Conservation (phyloP, 2,329 filamentous ascomycete species). For the Neofusicoccum parvum region DNA sequence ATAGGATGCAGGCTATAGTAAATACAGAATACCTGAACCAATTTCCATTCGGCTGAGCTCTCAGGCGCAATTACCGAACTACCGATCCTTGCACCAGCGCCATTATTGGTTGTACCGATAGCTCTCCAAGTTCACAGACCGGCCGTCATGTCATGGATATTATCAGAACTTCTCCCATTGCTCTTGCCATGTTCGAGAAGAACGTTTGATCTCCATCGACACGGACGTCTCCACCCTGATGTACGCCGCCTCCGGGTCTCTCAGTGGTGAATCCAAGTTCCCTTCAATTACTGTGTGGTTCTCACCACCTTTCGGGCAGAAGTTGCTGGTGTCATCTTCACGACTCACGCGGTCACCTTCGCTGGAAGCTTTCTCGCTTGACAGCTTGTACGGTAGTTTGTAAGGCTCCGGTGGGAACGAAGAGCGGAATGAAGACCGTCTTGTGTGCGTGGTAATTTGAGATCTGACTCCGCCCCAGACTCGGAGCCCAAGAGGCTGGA, state of each 20-base stretch:
- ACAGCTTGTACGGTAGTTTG: neutral
- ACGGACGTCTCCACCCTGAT: neutral
- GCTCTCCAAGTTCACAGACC: neutral
- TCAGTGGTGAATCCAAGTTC: neutral
- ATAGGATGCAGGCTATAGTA: neutral
- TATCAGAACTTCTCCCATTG: neutral
- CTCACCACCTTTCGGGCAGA: neutral
- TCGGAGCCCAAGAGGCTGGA: neutral
- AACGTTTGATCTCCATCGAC: neutral
- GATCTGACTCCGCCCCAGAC: neutral
- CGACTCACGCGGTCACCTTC: neutral
- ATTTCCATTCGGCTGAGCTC: too few relatives aligned
- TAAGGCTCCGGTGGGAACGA: neutral
- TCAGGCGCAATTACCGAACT: neutral
- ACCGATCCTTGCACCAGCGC: neutral
- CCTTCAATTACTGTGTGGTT: neutral
- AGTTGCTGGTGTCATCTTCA: neutral
- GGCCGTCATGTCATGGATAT: too few relatives aligned
- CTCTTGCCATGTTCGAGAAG: neutral
- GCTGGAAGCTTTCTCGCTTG: neutral
- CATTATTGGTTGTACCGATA: neutral
- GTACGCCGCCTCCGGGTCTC: neutral
- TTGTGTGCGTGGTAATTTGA: neutral
- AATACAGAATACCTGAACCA: neutral
- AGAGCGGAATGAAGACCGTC: neutral